phyloP scores from a whole-genome alignment of 2,329 filamentous ascomycete species.

The Hortaea werneckii region DNA sequence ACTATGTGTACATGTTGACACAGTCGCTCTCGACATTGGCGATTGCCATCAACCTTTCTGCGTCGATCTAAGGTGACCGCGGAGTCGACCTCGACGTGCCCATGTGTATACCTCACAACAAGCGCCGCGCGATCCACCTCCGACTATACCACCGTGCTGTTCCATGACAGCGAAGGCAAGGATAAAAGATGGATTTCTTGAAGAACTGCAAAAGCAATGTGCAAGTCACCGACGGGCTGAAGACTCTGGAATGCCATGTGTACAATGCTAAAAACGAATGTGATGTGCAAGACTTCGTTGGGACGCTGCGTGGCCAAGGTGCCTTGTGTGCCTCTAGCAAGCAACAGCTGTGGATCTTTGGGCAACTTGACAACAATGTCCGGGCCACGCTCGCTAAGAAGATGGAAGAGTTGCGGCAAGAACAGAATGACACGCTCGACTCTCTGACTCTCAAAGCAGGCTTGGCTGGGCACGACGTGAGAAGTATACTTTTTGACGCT shows the following conservation, averaged over 20 bases:
- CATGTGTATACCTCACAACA: background rate
- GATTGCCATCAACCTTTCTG: too few species aligned
- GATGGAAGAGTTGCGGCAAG: background rate
- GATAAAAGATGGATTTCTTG: conserved; percentile 24
- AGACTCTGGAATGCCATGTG: background rate
- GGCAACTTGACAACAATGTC: background rate
- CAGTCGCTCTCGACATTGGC: too few species aligned
- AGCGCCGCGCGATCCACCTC: background rate
- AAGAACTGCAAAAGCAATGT: conserved; percentile 25
- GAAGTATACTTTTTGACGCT: conserved; percentile 7
- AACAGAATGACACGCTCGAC: background rate
- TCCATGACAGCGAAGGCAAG: conserved; percentile 6
- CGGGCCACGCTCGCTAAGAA: background rate
- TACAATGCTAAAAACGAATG: background rate
- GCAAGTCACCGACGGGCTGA: conserved; percentile 3
- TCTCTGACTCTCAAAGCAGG: background rate
- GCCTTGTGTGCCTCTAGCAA: conserved; percentile 3
- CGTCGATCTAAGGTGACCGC: too few species aligned
- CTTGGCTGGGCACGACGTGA: background rate
- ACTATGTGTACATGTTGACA: too few species aligned
- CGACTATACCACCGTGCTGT: conserved; percentile 15
- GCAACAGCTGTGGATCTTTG: conserved; percentile 7
- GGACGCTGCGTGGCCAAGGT: background rate
- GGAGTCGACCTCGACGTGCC: background rate
- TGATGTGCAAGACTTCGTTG: background rate